These are phyloP conservation scores for Diutina mesorugosa DNA, from an alignment of 1,139 yeast genomes.

Conservation along the genomic window DNA sequence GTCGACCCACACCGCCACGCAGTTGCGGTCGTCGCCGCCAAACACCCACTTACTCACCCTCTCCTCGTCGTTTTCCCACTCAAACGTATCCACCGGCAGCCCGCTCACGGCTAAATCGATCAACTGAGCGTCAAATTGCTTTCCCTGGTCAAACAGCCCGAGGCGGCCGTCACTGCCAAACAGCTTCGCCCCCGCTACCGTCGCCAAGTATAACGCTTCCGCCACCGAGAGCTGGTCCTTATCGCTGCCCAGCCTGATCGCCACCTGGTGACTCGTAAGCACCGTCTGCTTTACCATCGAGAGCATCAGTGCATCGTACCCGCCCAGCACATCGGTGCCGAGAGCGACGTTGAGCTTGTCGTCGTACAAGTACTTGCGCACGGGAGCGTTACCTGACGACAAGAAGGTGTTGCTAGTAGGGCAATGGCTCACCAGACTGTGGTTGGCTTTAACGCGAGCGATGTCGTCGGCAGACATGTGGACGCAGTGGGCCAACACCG, in stretches of 20 bases:
- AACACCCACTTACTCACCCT: conserved; percentile 86
- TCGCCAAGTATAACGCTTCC: conserved; percentile 73
- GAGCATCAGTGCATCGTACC: conserved; percentile 70
- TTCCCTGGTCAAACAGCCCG: conserved; percentile 68
- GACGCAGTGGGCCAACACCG: conserved; percentile 83
- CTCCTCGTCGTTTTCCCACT: conserved; percentile 48
- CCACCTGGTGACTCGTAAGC: conserved; percentile 71
- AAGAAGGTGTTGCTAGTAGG: conserved; percentile 86
- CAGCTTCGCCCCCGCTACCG: conserved; percentile 83
- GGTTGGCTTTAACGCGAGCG: conserved; percentile 34
- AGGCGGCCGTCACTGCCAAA: conserved; percentile 42
- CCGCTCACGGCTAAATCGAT: conserved; percentile 41
- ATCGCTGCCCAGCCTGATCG: conserved; percentile 38
- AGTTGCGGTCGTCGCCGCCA: conserved; percentile 87
- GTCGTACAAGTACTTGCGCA: conserved; percentile 50
- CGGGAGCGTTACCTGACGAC: conserved; percentile 85
- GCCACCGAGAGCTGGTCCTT: conserved; percentile 46
- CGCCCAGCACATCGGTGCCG: conserved; percentile 92
- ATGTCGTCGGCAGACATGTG: conserved; percentile 61
- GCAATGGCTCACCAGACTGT: conserved; percentile 81
- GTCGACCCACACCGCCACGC: conserved; percentile 68
- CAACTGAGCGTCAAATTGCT: conserved; percentile 74
- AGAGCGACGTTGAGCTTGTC: conserved; percentile 64
- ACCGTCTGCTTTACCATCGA: conserved; percentile 68
- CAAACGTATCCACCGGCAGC: conserved; percentile 63